Base-by-base conservation (phyloP, 2,329 filamentous ascomycete genomes). In the Ascomycota sp. region DNA sequence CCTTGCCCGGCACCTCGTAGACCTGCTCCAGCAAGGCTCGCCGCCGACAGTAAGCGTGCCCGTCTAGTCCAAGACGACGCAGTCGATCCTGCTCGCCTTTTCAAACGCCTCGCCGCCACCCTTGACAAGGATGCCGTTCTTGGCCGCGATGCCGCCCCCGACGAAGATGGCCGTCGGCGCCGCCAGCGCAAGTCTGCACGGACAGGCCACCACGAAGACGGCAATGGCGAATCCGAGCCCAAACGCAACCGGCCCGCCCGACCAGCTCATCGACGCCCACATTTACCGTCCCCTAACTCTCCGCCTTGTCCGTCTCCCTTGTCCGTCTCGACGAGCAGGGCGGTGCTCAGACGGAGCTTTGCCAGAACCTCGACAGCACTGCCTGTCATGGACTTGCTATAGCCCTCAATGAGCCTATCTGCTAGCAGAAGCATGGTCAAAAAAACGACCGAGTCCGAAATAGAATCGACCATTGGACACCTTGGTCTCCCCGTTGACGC, bases 401-500 rank as follows among this genome's bases (percentile, higher is more conserved):
- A 91, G 1, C 80, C 75, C 55, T 94, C 86, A 9, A 85, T 69
- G 28, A 77, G 63, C n/a, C 76, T 62, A 2, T 75, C 74, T 21
- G 63, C 50, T 1, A 94, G 69, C 15, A 94, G 65, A 47, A 94
- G 94, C 37, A 94, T 63, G 0, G 85, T 93, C 33, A 94, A 50
- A 37, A 94, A 93, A 3, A 93, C 79, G 1, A 94, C 85, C 0
- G 83, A 82, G 48, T 94, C 86, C 86, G 46, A 93, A 94, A 50
- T 93, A 94, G 12, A 75, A 69, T 11, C 63, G 54, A 28, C 62
- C 58, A 22, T 60, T 55, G 30, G 57, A 48, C 30, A 46, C 42
- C 3, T 43, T 37, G 4, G 45, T 44, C 8, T 55, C 43, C 12
- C 51, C 43, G 3, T 58, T 59, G 4, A 60, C 65, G 4, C 73